phyloP scores from a whole-genome alignment of 2,329 filamentous ascomycete genomes.

The Colletotrichum sp. region DNA sequence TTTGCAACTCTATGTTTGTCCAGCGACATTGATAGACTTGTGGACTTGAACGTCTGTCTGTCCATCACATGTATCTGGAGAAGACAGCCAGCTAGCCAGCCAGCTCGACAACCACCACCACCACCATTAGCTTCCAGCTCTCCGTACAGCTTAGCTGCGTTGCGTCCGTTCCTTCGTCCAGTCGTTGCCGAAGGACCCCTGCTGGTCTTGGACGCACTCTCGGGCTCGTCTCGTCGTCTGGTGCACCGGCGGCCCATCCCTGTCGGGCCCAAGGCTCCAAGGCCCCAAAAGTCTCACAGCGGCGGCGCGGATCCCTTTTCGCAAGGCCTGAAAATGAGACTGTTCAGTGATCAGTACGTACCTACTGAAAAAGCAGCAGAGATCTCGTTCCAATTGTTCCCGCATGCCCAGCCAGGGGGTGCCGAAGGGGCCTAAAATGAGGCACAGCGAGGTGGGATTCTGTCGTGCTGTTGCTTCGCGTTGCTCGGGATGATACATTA shows the following conservation, averaged over 20 bases:
- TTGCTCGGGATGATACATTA: background rate
- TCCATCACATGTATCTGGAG: background rate
- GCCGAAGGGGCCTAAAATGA: background rate
- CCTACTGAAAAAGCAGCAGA: background rate
- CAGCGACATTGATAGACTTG: background rate
- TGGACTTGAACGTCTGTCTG: background rate
- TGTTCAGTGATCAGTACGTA: background rate
- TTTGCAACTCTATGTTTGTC: background rate
- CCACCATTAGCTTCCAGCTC: background rate
- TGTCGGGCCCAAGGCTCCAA: background rate
- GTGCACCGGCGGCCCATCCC: background rate
- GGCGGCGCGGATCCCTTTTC: background rate
- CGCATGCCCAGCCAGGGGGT: background rate
- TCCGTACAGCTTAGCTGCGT: background rate
- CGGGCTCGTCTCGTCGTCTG: background rate
- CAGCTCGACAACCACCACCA: background rate
- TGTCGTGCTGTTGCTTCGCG: background rate
- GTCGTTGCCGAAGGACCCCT: constrained; percentile 1
- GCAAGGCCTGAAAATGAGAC: background rate
- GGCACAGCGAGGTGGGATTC: background rate
- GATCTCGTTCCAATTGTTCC: background rate
- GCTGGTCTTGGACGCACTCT: background rate
- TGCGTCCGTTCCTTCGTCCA: background rate
- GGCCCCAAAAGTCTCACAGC: background rate
- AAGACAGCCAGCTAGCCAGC: background rate